Evolutionary conservation across 2,329 filamentous ascomycete genomes (phyloP).

Genomic region (Neophaeococcomyces aloes): DNA sequence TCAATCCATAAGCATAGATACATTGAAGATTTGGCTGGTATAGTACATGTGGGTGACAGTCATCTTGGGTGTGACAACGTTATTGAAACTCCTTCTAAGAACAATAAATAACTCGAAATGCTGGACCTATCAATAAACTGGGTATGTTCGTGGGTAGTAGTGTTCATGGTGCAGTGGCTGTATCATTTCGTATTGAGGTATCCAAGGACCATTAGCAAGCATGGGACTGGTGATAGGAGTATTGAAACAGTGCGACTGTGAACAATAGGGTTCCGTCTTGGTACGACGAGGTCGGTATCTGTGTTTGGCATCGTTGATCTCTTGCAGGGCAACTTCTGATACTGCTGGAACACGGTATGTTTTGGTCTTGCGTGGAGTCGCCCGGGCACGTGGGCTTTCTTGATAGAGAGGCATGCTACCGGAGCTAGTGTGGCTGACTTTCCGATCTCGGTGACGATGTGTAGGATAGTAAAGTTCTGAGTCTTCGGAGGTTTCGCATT

Average conservation of each 20-base stretch:
- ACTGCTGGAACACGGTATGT: neutral
- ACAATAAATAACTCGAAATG: too few species aligned
- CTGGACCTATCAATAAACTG: constrained; percentile 5
- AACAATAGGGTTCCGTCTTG: constrained; percentile 2
- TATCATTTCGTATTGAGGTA: constrained; percentile 3
- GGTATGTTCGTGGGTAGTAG: constrained; percentile 3
- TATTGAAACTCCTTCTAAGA: too few species aligned
- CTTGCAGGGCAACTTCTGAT: neutral
- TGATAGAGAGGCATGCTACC: constrained; percentile 1
- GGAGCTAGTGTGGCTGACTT: neutral
- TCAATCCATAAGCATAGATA: neutral
- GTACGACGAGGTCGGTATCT: neutral
- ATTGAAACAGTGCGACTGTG: constrained; percentile 1
- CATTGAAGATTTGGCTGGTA: constrained; percentile 3
- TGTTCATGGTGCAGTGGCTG: constrained; percentile 6
- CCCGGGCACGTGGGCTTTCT: neutral
- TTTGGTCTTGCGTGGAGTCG: neutral
- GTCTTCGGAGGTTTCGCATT: neutral
- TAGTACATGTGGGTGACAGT: neutral
- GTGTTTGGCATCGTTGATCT: neutral
- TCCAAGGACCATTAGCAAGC: neutral
- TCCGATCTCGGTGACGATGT: neutral
- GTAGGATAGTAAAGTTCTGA: neutral
- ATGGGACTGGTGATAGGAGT: neutral
- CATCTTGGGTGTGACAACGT: neutral